phyloP scores from a whole-genome alignment of 192 early-diverging fungal species.

The Gryganskiella cystojenkinii region DNA sequence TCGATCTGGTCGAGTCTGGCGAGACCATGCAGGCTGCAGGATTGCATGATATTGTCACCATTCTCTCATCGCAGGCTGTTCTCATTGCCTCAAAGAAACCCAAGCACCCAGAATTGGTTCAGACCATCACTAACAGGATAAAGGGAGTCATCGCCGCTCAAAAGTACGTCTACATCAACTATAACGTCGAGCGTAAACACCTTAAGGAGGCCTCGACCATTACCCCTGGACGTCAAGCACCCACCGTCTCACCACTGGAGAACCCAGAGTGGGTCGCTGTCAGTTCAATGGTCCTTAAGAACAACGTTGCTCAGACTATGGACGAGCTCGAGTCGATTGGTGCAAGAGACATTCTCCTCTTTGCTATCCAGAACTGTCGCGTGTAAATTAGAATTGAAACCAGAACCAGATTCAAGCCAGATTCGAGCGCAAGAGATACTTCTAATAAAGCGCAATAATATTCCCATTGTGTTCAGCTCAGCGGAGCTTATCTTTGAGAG shows the following conservation, averaged over 20 bases:
- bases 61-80: constrained; percentile 88
- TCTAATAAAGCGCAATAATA: too few relatives aligned
- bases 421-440: not conserved
- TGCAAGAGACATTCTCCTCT: constrained; percentile 91
- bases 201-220: constrained; percentile 76
- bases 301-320: constrained; percentile 86
- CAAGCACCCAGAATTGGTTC: constrained; percentile 79
- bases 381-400: constrained; percentile 56
- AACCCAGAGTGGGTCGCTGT: constrained; percentile 91
- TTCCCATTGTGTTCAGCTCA: too few relatives aligned
- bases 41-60: constrained; percentile 88
- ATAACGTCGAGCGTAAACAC: constrained; percentile 81
- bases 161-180: constrained; percentile 89
- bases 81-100: constrained; percentile 87
- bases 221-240: constrained; percentile 94
- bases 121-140: constrained; percentile 84
- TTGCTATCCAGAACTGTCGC: constrained; percentile 83
- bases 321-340: constrained; percentile 87
- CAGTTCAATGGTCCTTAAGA: constrained; percentile 89
- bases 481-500: too few relatives aligned
- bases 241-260: constrained; percentile 89
- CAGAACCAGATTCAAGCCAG: constrained; percentile 1
- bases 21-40: constrained; percentile 99
- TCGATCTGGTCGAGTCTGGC: constrained; percentile 79
- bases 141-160: constrained; percentile 91